Evolutionary conservation across 306 rosid species (phyloP).

Genomic region (Ormosia semicastrata): DNA sequence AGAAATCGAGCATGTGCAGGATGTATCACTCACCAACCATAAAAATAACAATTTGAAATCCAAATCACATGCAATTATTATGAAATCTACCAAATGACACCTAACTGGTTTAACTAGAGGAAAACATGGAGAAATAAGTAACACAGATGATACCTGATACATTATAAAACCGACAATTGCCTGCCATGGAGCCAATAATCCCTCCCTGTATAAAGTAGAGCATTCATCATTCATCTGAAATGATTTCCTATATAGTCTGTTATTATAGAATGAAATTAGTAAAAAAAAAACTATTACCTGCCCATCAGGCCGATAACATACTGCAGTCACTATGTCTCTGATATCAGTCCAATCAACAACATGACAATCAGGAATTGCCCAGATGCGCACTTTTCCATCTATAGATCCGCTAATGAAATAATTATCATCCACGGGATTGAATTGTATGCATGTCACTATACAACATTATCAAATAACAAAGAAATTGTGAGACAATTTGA

Average conservation of each 20-base stretch:
- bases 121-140: not conserved
- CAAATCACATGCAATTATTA: conserved; percentile 2
- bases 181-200: conserved; percentile 77
- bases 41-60: conserved; percentile 7
- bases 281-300: conserved; percentile 50
- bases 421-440: conserved; percentile 87
- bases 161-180: conserved; percentile 74
- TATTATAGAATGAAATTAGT: conserved; percentile 26
- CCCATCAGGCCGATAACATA: conserved; percentile 92
- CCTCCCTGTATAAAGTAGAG: conserved; percentile 62
- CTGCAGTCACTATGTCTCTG: conserved; percentile 82
- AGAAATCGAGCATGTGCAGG: conserved; percentile 2
- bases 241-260: conserved; percentile 8
- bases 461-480: conserved; percentile 26
- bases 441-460: conserved; percentile 90
- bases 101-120: conserved; percentile 9
- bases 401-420: conserved; percentile 96
- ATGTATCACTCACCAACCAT: not conserved
- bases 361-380: conserved; percentile 72
- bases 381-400: conserved; percentile 96
- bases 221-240: conserved; percentile 30
- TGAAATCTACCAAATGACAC: conserved; percentile 17
- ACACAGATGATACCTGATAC: conserved; percentile 60
- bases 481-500: conserved; percentile 21
- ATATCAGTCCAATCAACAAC: conserved; percentile 87